Percentiles rank a stretch among this genome's conserved stretches.
phyloP scores from a whole-genome alignment of 768 basidiomycete genomes.

The Russula dissimulans region DNA sequence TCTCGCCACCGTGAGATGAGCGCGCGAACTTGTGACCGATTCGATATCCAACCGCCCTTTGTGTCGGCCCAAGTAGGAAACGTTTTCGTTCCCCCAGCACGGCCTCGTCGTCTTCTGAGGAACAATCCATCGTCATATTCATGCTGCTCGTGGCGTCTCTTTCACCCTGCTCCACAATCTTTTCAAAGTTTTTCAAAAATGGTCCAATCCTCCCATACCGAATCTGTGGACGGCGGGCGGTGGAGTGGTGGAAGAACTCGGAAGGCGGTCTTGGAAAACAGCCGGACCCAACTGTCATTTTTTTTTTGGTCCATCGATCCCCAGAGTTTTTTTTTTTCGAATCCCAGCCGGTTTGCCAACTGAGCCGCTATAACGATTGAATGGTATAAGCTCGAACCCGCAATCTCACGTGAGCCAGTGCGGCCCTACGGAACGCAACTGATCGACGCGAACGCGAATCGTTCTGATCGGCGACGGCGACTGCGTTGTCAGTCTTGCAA shows the following conservation, averaged over 20 bases:
- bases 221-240: neutral
- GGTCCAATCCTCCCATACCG: neutral
- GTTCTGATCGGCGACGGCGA: conserved; percentile 7
- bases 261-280: neutral
- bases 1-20: conserved; percentile 6
- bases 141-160: neutral
- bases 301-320: neutral
- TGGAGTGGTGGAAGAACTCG: neutral
- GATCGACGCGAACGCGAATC: conserved; percentile 9
- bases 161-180: neutral
- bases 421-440: neutral
- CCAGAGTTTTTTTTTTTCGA: neutral
- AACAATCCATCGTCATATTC: neutral
- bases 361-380: neutral
- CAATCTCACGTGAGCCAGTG: neutral
- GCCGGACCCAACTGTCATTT: neutral
- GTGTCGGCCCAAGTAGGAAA: neutral
- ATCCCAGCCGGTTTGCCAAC: neutral
- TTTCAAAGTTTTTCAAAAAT: neutral
- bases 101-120: neutral
- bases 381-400: neutral
- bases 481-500: neutral
- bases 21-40: neutral
- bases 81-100: neutral
- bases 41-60: neutral